A percentile compares a stretch with the other conserved stretches of the same genome.
Evolutionary conservation across 768 basidiomycete species (phyloP).

Genomic region (Tricholoma bakamatsutake): DNA sequence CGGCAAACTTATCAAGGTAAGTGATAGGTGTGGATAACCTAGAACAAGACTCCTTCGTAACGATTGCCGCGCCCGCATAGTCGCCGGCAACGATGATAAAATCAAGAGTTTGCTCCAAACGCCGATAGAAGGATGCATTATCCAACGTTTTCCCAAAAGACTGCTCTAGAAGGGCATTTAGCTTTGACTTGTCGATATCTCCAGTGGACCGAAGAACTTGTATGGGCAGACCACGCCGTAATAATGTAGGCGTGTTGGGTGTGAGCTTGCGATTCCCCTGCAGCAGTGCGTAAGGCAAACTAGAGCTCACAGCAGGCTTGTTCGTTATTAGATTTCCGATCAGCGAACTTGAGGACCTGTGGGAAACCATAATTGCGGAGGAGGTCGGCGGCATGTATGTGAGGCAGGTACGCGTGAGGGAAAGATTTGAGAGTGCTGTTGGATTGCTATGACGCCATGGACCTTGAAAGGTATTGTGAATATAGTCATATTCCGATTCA

Average conservation of each 20-base stretch:
- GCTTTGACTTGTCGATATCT: conserved; percentile 70
- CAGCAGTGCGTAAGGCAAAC: conserved; percentile 88
- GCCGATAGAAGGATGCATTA: conserved; percentile 66
- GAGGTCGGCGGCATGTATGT: conserved; percentile 89
- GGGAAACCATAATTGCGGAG: conserved; percentile 95
- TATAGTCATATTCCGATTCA: conserved; percentile 78
- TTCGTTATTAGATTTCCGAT: conserved; percentile 98
- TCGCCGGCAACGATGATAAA: conserved; percentile 94
- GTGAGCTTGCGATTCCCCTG: conserved; percentile 84
- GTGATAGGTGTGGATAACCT: conserved; percentile 49
- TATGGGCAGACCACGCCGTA: conserved; percentile 85
- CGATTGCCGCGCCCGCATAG: conserved; percentile 91
- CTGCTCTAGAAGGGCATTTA: conserved; percentile 80
- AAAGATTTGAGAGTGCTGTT: conserved; percentile 79
- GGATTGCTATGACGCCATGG: conserved; percentile 77
- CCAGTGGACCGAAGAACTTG: conserved; percentile 65
- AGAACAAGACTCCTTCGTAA: conserved; percentile 59
- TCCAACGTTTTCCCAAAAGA: conserved; percentile 78
- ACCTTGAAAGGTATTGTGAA: conserved; percentile 76
- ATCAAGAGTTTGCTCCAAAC: conserved; percentile 74
- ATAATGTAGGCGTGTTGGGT: conserved; percentile 85
- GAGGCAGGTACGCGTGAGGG: conserved; percentile 81
- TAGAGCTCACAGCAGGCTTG: conserved; percentile 93
- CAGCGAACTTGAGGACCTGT: conserved; percentile 90
- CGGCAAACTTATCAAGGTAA: conserved; percentile 98